These are phyloP conservation scores for Leccinum rimulosum DNA, from an alignment of 768 basidiomycete species.

Conservation along the genomic window DNA sequence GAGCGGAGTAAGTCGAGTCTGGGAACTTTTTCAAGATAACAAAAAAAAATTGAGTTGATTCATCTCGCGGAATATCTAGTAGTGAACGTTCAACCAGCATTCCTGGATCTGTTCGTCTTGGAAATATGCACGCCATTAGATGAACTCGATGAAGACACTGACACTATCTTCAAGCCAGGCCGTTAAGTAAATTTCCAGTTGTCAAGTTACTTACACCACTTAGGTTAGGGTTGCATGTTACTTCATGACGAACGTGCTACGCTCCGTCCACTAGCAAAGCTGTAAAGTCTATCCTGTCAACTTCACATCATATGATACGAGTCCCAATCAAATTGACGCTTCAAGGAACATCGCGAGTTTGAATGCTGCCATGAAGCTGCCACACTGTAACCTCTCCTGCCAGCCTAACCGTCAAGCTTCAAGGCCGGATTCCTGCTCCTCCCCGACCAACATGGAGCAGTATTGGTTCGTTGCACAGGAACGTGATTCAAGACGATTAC, in stretches of 20 bases:
- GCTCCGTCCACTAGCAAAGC: neutral
- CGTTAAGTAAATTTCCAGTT: neutral
- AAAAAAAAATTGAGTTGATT: neutral
- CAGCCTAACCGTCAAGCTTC: neutral
- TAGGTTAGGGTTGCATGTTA: conserved; percentile 6
- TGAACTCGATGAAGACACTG: neutral
- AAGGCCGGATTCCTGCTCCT: too few species aligned
- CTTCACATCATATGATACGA: neutral
- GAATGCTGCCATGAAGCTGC: conserved; percentile 6
- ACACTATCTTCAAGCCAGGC: neutral
- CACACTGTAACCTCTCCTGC: neutral
- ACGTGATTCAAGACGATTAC: neutral
- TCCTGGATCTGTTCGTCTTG: neutral
- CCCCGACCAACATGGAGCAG: neutral
- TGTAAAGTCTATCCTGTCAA: neutral
- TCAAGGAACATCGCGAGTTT: conserved; percentile 5
- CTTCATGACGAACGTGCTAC: conserved; percentile 13
- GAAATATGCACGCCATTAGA: neutral
- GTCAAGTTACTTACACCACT: neutral
- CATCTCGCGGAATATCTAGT: neutral
- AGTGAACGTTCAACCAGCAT: neutral
- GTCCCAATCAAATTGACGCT: neutral
- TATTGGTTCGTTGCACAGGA: neutral
- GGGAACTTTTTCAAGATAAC: neutral
- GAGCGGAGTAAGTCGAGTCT: neutral